Evolutionary conservation across 495 filamentous ascomycete genomes (phyloP), one percentile per base, ranked within the genome.

Genomic region (Penicillium daleae): DNA sequence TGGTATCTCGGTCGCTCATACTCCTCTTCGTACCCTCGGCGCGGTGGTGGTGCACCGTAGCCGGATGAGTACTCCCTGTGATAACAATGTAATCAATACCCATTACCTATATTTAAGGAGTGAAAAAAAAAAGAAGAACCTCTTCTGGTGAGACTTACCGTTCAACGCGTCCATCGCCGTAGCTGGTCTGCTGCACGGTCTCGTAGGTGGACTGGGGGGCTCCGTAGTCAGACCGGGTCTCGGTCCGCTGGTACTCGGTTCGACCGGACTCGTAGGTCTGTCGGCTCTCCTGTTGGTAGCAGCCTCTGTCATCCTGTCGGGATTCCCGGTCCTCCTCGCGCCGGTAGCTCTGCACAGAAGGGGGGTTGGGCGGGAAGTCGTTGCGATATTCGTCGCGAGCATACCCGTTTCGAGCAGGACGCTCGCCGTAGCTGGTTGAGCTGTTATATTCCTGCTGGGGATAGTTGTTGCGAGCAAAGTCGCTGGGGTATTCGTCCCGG

Each of bases 291-390:
- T 67, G 60, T 27, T 61, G 61, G 53, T 71, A 65, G 55, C 63
- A 69, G 21, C 59, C 50, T n/a, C 64, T 57, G 7, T 62, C 65
- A 6, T 73, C 62, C 57, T 77, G 75, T 44, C 70, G 69, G 63
- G 74, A 76, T 39, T 72, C 66, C 9, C 62, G 57, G 33, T 71
- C 62, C 54, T 76, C 69, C n/a, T 68, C 60, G 21, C 68, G 65
- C 17, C 39, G 53, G 52, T 63, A 73, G 26, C 39, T 51, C 48
- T 65, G 57, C 21, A 42, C 21, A 3, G 59, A 61, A 32, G 67
- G 52, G 22, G 62, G 62, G 26, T 53, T 29, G 13, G 55, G 56
- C 37, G 48, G 17, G 29, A 6, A 54, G 3, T 35, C 51, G 31
- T 12, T 35, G 17, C 31, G 37, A 26, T 63, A 63, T 10, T 55